A percentile compares a stretch with the other conserved stretches of the same genome.
phyloP scores from a whole-genome alignment of 805 yeast species.

The Pichia cabralensis region DNA sequence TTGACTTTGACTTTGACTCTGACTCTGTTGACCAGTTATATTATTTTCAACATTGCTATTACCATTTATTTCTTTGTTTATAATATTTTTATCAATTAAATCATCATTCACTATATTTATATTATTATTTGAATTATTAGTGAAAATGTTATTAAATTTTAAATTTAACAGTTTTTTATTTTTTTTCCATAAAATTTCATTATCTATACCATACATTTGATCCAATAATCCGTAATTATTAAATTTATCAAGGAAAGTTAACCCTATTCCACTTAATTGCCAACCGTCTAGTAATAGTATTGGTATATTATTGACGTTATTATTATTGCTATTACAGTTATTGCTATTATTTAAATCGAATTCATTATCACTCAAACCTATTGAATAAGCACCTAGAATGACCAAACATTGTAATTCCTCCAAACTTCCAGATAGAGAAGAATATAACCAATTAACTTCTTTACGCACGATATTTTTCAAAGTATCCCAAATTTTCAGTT shows the following conservation, averaged over 20 bases:
- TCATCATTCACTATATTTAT: too few relatives aligned
- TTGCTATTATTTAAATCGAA: not conserved
- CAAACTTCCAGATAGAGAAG: constrained; percentile 33
- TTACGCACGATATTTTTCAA: constrained; percentile 36
- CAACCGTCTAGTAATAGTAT: constrained; percentile 48
- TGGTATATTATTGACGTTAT: not conserved
- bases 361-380: constrained; percentile 35
- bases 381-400: constrained; percentile 53
- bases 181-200: constrained; percentile 9
- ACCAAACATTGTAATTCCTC: constrained; percentile 65
- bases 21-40: too few relatives aligned
- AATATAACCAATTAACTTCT: constrained; percentile 38
- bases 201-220: constrained; percentile 17
- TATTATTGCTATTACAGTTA: too few relatives aligned
- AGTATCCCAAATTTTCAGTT: constrained; percentile 32
- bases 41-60: not conserved
- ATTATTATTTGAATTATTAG: too few relatives aligned
- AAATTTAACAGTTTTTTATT: constrained; percentile 1
- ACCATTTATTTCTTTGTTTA: too few relatives aligned
- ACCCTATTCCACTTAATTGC: constrained; percentile 56
- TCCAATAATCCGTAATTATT: constrained; percentile 34
- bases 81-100: too few relatives aligned
- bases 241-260: constrained; percentile 46
- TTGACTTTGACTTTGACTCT: too few relatives aligned
- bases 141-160: not conserved